phyloP scores from a whole-genome alignment of 441 rosid species.

The Pelargonium myrrhifolium region DNA sequence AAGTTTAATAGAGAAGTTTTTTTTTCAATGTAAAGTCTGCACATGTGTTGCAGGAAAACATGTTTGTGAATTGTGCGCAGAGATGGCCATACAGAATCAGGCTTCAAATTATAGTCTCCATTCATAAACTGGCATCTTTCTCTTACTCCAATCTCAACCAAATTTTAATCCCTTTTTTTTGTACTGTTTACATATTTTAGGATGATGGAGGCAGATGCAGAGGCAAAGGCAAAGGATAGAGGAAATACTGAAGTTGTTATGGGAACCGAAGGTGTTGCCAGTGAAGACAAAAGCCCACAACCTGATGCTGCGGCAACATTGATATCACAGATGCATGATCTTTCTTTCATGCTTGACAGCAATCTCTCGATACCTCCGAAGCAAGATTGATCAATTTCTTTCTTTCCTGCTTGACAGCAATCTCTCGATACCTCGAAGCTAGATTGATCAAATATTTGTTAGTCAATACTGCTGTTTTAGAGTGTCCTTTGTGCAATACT shows the following conservation, averaged over 20 bases:
- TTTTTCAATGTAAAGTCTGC: neutral
- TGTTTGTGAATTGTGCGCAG: neutral
- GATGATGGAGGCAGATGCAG: slow-evolving; percentile 18
- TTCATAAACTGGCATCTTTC: neutral
- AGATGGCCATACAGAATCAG: neutral
- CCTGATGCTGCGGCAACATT: slow-evolving; percentile 35
- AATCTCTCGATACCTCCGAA: slow-evolving; percentile 49
- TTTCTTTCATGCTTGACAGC: slow-evolving; percentile 71
- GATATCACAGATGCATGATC: slow-evolving; percentile 78
- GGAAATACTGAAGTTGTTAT: slow-evolving; percentile 24
- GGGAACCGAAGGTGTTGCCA: slow-evolving; percentile 21
- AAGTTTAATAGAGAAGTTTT: no score
- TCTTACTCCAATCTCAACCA: neutral
- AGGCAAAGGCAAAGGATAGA: slow-evolving; percentile 22
- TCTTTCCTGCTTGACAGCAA: no score
- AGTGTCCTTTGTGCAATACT: slow-evolving; percentile 6
- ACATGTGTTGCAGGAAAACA: neutral
- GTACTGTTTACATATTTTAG: slow-evolving; percentile 30
- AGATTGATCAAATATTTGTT: neutral
- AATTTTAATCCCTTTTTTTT: neutral
- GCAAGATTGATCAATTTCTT: neutral
- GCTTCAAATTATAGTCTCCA: neutral
- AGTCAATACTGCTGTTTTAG: neutral
- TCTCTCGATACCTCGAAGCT: no score
- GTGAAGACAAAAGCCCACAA: slow-evolving; percentile 24